phyloP scores from a whole-genome alignment of 2,329 filamentous ascomycete genomes.

The Triangularia setosa region DNA sequence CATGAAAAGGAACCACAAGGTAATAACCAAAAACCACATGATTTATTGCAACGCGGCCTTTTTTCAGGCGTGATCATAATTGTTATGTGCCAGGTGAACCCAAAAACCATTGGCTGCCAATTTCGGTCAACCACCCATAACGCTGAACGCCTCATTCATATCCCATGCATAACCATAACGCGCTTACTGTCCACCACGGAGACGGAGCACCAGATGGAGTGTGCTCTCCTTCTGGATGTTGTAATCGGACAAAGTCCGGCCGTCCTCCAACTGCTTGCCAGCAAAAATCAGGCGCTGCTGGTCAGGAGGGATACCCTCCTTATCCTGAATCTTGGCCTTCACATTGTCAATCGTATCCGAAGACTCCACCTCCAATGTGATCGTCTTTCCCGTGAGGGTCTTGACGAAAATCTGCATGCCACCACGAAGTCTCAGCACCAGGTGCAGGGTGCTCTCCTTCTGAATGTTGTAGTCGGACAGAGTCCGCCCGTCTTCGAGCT shows the following conservation, averaged over 20 bases:
- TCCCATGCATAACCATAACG: constrained; percentile 5
- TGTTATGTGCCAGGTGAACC: not conserved
- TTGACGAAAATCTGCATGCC: constrained; percentile 90
- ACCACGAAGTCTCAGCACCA: constrained; percentile 79
- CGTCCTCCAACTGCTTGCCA: constrained; percentile 28
- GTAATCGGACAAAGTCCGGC: constrained; percentile 28
- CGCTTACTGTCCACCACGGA: constrained; percentile 59
- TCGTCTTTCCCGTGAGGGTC: constrained; percentile 88
- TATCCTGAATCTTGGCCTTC: constrained; percentile 89
- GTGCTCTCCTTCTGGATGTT: constrained; percentile 74
- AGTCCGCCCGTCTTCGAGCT: constrained; percentile 87
- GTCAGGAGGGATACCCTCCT: constrained; percentile 90
- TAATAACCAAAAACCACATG: not conserved
- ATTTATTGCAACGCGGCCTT: not conserved
- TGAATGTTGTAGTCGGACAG: constrained; percentile 96
- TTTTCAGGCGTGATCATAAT: not conserved
- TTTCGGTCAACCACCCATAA: not conserved
- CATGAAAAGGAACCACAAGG: not conserved
- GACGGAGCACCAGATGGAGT: constrained; percentile 65
- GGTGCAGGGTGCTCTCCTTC: constrained; percentile 78
- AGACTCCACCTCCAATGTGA: constrained; percentile 85
- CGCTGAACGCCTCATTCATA: constrained; percentile 15
- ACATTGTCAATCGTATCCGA: constrained; percentile 93
- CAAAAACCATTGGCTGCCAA: not conserved
- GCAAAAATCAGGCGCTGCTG: constrained; percentile 63